Evolutionary conservation across 2,329 filamentous ascomycete genomes (phyloP), one percentile per base, ranked within the genome.

Genomic region (Emericellopsis atlantica): DNA sequence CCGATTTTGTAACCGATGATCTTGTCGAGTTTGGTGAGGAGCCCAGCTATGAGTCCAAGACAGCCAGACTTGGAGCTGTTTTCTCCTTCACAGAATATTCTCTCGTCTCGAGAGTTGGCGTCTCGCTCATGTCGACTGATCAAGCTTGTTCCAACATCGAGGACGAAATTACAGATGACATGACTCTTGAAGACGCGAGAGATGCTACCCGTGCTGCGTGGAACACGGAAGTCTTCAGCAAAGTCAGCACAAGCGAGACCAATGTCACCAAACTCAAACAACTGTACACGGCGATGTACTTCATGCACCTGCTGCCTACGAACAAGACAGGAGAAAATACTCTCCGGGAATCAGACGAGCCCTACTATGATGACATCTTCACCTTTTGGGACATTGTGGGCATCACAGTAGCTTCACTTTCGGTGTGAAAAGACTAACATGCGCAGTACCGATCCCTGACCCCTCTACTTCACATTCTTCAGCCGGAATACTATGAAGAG

Each of bases 301-400:
- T 81, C 29, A 66, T 75, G 0, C 69, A 85, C 65, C 71, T 86
- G 39, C 81, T 76, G 32, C 82, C 82, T 6, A 81, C 86, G 52
- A 81, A 87, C 51, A 85, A 86, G 50, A 86, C 51, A 72, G 81
- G 79, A 1, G 82, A 87, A 51, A 87, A 86, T 45, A 79, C 75
- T 10, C 58, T 81, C 0, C 87, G 82, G 82, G 57, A 77, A 33
- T 81, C 77, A 33, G 64, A 67, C 1, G 81, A 86, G 55, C 82
- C 82, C 0, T 87, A 86, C 51, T 87, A 77, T 52, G 82, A 86
- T 54, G 84, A 79, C 35, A 74, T 67, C 46, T 73, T 73, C 50
- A 73, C 69, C 50, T 84, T 87, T 29, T 87, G 82, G 82, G 82
- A 87, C 53, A 81, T 75, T 0, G 86, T 82, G 49, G 65, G 82